Conservation (phyloP, 1,139 yeast species). For the Debaryomyces subglobosus region DNA sequence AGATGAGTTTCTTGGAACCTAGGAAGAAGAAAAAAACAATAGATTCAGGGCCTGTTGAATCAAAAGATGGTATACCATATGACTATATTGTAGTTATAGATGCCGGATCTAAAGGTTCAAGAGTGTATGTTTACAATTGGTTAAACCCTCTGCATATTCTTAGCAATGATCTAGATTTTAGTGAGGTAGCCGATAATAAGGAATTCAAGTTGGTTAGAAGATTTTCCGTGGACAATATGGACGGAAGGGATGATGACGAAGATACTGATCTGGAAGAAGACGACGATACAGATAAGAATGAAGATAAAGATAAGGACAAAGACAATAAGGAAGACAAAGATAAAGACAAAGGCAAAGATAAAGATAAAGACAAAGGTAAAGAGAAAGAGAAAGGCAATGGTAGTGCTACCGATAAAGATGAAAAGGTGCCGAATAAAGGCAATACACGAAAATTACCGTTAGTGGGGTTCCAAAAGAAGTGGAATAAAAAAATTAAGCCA, state of each 20-base stretch:
- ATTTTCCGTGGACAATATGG: conserved; percentile 14
- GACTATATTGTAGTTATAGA: conserved; percentile 76
- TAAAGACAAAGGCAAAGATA: neutral
- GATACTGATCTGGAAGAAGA: conserved; percentile 13
- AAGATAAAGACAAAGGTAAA: conserved; percentile 6
- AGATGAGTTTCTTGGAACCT: neutral
- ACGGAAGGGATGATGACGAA: conserved; percentile 18
- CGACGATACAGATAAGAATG: conserved; percentile 13
- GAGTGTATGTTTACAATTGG: conserved; percentile 76
- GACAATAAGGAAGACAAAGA: neutral
- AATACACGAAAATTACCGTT: conserved; percentile 36
- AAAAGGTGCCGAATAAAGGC: conserved; percentile 3
- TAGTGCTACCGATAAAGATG: neutral
- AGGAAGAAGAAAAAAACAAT: conserved; percentile 9
- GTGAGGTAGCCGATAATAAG: conserved; percentile 6
- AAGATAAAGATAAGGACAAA: conserved; percentile 9
- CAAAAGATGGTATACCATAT: conserved; percentile 51
- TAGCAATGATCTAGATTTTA: conserved; percentile 25
- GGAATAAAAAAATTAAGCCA: conserved; percentile 67
- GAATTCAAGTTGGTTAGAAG: conserved; percentile 21
- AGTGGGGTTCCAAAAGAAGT: conserved; percentile 47
- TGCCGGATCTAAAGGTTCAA: conserved; percentile 82
- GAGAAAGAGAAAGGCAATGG: neutral
- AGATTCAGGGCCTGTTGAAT: conserved; percentile 32
- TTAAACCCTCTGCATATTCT: conserved; percentile 47